Evolutionary conservation across 495 filamentous ascomycete species (phyloP), one percentile per base, ranked within the genome.

Genomic region (Hypoxylon lienhwacheense): DNA sequence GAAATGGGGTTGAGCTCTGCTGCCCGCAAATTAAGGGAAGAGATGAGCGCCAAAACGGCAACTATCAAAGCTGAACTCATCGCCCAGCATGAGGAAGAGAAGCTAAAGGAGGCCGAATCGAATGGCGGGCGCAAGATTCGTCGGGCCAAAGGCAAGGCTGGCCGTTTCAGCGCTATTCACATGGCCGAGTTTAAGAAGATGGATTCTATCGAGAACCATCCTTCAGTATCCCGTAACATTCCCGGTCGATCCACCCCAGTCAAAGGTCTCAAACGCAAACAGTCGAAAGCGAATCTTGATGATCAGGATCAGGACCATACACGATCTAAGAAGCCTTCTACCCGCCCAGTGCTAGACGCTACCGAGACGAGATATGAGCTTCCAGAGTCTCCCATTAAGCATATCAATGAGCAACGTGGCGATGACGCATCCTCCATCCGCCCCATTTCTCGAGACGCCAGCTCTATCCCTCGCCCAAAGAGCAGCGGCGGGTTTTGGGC

Each of bases 101-200:
- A 71, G 5, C 21, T 44, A 15, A 75, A 78, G 29, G 50, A 70
- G 12, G 69, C 68, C 21, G 75, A 70, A 35, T 47, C 69, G 4
- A 51, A 58, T 24, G 70, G 54, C 25, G 77, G 73, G 10, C 85
- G 90, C 50, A 90, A 82, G 70, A 88, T 95, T 54, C 89, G 85
- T 4, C 77, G 79, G 37, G 81, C 91, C 14, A 93, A 86, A 70
- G 86, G 89, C 41, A 92, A 85, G 66, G 76, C 79, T 36, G 73
- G 83, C 28, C 80, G 91, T 3, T 97, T 84, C 71, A 95, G 88
- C 61, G 82, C 88, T 47, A 82, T 79, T 40, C 91, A 97, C 65
- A 87, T 87, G 81, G 81, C 83, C 40, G 79, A 91, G 64, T 97
- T 97, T 74, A 89, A 87, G 71, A 97, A 93, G 77, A 95, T 97